Percentiles rank a stretch among this genome's conserved stretches.
These are phyloP conservation scores for Cordyceps sp. DNA, from an alignment of 2,329 filamentous ascomycete species.

Conservation along the genomic window DNA sequence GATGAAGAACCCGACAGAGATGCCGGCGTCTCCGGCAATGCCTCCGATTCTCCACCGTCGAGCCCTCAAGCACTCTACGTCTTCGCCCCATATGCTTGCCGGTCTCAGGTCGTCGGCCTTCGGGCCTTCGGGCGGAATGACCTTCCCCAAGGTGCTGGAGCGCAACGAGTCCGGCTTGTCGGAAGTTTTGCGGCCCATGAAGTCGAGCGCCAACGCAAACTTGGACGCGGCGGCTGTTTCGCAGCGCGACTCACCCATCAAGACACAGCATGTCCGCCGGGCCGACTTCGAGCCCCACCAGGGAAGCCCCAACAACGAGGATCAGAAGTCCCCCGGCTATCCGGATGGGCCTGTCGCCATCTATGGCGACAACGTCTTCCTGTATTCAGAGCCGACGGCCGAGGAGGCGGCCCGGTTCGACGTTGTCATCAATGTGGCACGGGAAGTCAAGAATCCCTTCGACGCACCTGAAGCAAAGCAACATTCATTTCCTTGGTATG, in stretches of 20 bases:
- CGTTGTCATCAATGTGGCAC: constrained; percentile 70
- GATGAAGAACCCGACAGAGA: constrained; percentile 29
- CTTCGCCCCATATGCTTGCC: constrained; percentile 49
- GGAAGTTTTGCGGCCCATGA: constrained; percentile 36
- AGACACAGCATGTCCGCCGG: constrained; percentile 43
- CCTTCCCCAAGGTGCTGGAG: constrained; percentile 42
- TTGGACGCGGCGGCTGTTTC: constrained; percentile 24
- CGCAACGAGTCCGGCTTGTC: constrained; percentile 45
- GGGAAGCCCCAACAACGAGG: constrained; percentile 57
- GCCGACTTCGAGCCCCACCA: constrained; percentile 38
- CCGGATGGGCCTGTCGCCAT: constrained; percentile 71
- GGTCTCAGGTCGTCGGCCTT: constrained; percentile 41
- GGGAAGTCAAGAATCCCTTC: constrained; percentile 68
- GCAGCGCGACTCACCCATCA: constrained; percentile 42
- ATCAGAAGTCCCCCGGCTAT: constrained; percentile 69
- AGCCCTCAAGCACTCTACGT: constrained; percentile 49
- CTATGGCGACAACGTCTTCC: constrained; percentile 59
- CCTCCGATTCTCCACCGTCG: constrained; percentile 44
- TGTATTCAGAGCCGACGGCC: constrained; percentile 66
- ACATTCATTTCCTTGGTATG: constrained; percentile 2
- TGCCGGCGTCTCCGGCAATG: constrained; percentile 37
- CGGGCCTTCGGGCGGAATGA: constrained; percentile 46
- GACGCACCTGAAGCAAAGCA: constrained; percentile 15
- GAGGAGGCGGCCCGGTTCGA: constrained; percentile 66
- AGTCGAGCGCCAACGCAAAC: constrained; percentile 17